Evolutionary conservation across 2,329 filamentous ascomycete genomes (phyloP), one percentile per base, ranked within the genome.

Genomic region (Massarina eburnea): DNA sequence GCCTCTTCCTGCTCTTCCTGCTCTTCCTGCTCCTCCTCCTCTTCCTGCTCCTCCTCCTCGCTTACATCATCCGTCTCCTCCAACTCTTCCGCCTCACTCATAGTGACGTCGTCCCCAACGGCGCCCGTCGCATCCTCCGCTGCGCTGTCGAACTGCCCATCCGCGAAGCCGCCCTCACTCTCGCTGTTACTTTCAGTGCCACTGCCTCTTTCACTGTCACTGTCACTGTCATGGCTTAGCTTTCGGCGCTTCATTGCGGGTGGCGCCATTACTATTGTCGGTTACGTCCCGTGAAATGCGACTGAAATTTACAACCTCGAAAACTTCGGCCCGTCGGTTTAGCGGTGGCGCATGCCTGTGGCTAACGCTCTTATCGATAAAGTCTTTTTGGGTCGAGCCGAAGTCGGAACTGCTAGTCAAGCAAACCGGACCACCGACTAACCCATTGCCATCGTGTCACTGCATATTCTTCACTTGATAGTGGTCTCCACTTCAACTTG

Each of bases 221-320:
- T 63, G 35, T 53, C 59, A 47, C 51, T 64, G 43, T 58, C 62
- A 50, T 73, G 68, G 51, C 71, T 73, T 26, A 78, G 59, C 58
- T 76, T 78, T 57, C 76, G 73, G 57, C 75, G 65, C 57, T 79
- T 78, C 4, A 68, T 66, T 30, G 67, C 66, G 41, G 66, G 68
- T 30, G 60, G 57, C 42, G 61, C 61, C 68, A 71, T 71, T 21
- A 20, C 15, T 41, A n/a, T 22, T 37, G 18, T n/a, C n/a, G n/a
- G n/a, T n/a, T n/a, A n/a, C n/a, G n/a, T n/a, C n/a, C n/a, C n/a
- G n/a, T n/a, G n/a, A n/a, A n/a, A n/a, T n/a, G n/a, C n/a, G n/a
- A n/a, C n/a, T n/a, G n/a, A n/a, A n/a, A n/a, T n/a, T n/a, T n/a
- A n/a, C n/a, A n/a, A n/a, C n/a, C n/a, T n/a, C n/a, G n/a, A n/a